Conservation (phyloP, 768 basidiomycete species). For the Dentipellis fragilis region DNA sequence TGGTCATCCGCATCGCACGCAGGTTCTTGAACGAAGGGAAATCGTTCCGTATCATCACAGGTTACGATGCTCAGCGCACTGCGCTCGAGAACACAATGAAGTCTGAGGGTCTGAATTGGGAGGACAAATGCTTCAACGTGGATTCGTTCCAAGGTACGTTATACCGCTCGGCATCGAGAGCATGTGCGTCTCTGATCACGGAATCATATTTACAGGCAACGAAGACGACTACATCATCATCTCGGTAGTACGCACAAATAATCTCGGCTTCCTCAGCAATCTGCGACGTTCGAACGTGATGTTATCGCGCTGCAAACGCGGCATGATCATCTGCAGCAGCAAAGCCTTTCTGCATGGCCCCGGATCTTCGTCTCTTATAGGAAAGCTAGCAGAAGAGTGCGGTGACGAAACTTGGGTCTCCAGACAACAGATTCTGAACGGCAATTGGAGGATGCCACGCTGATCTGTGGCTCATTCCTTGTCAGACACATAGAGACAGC, state of each 20-base stretch:
- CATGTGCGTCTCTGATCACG: background rate
- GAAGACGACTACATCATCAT: conserved; percentile 25
- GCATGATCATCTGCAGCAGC: conserved; percentile 23
- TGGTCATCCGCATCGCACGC: conserved; percentile 14
- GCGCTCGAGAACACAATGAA: conserved; percentile 18
- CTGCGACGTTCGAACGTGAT: conserved; percentile 25
- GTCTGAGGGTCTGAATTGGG: conserved; percentile 14
- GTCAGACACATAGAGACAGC: too few relatives aligned
- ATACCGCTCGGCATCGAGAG: background rate
- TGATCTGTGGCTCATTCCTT: too few relatives aligned
- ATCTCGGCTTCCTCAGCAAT: conserved; percentile 23
- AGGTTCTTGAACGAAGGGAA: conserved; percentile 12
- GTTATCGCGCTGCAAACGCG: conserved; percentile 23
- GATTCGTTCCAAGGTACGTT: conserved; percentile 26
- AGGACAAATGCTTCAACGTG: conserved; percentile 23
- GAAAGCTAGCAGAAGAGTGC: conserved; percentile 16
- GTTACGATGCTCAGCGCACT: conserved; percentile 25
- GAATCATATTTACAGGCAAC: conserved; percentile 17
- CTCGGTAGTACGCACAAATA: conserved; percentile 21
- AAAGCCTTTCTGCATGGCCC: conserved; percentile 13
- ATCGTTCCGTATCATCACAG: conserved; percentile 23
- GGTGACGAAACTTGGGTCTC: conserved; percentile 8
- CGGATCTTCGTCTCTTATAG: conserved; percentile 16
- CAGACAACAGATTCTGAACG: conserved; percentile 4
- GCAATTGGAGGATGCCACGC: background rate